Evolutionary conservation across 2,329 filamentous ascomycete genomes (phyloP), one percentile per base, ranked within the genome.

Genomic region (Thermomyces lanuginosus): DNA sequence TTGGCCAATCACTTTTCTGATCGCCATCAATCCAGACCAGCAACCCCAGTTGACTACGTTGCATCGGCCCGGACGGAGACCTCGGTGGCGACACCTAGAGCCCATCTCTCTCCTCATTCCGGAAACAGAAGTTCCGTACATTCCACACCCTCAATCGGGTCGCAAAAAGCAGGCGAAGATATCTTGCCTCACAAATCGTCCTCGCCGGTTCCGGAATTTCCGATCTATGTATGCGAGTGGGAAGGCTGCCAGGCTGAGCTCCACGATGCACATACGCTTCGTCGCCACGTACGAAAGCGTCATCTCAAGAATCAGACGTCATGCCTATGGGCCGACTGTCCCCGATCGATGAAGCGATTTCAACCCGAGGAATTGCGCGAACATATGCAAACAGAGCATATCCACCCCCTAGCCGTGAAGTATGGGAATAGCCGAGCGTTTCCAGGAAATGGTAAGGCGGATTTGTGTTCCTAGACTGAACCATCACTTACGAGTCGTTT

Each of bases 181-280:
- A n/a, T n/a, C n/a, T n/a, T n/a, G n/a, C n/a, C n/a, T n/a, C n/a
- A n/a, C n/a, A n/a, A n/a, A n/a, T n/a, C n/a, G n/a, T n/a, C n/a
- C n/a, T n/a, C 41, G 5, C 22, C 37, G 19, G 30, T 32, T 11
- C 32, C 36, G n/a, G 26, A 39, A 4, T 53, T 49, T 27, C 41
- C 36, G 24, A 56, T 66, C 4, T 76, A 61, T 42, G 55, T 57
- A 29, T 77, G 72, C 45, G 45, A 53, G 21, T 76, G 71, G 72
- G 47, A 59, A 27, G 46, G 50, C 2, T 77, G 72, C 42, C 45
- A 48, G 3, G 61, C 65, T 0, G 59, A 72, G 35, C 49, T 76
- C 4, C 72, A 76, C 45, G 76, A 74, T 36, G 45, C 75, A 8
- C 60, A 64, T 6, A 67, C 64, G 0, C 49, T 76, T 4, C 61